Conservation (phyloP, 108 stramenopile genomes). For the Pseudonitzschia multiseries region DNA sequence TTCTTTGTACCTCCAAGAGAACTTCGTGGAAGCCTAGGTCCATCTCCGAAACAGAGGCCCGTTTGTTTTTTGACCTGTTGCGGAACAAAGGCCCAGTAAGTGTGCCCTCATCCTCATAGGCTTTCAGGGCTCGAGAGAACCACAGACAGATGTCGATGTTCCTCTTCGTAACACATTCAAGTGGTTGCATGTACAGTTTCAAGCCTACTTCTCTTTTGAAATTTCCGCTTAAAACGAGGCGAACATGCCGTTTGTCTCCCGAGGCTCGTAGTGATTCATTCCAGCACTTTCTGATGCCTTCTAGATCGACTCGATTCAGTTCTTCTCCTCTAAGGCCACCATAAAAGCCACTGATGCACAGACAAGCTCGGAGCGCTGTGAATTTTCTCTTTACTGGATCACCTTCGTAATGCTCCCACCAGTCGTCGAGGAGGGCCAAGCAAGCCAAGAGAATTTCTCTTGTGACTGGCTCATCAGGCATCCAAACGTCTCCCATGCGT, state of each 20-base stretch:
- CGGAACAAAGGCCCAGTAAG: background rate
- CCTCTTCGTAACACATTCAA: background rate
- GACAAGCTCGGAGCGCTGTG: background rate
- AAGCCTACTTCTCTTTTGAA: background rate
- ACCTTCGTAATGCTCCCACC: background rate
- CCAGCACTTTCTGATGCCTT: background rate
- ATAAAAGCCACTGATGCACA: background rate
- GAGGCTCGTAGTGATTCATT: background rate
- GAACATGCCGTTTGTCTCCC: background rate
- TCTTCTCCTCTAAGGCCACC: background rate
- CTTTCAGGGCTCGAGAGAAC: background rate
- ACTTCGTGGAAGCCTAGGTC: background rate
- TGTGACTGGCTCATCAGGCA: constrained; percentile 11
- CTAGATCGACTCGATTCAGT: background rate
- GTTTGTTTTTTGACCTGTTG: background rate
- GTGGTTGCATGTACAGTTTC: background rate
- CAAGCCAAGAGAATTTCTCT: constrained; percentile 4
- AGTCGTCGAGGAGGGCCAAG: background rate
- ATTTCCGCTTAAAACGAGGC: background rate
- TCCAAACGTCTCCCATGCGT: constrained; percentile 22
- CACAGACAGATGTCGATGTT: background rate
- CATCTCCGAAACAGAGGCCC: background rate
- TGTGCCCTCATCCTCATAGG: background rate
- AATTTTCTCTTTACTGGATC: background rate
- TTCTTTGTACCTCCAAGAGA: background rate